Evolutionary conservation across 148 eudicot genomes (phyloP).

Genomic region (Polygonum aviculare): DNA sequence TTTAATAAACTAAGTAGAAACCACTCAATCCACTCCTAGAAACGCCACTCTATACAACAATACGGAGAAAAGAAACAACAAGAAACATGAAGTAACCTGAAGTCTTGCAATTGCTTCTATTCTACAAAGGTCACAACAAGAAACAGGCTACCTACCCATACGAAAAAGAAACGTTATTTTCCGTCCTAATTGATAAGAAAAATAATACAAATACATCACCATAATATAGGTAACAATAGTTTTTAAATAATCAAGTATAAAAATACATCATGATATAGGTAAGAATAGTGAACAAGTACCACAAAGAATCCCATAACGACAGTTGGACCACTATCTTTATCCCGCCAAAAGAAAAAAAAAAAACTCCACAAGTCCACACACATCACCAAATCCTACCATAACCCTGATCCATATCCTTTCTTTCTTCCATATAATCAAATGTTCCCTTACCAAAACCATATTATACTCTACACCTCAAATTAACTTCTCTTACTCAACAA

Average conservation of each 20-base stretch:
- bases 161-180: not conserved
- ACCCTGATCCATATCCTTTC: not conserved
- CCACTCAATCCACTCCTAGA: no score
- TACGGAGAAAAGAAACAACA: no score
- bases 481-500: not conserved
- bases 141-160: not conserved
- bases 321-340: slow-evolving; percentile 4
- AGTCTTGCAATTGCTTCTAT: not conserved
- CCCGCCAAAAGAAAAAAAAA: slow-evolving; percentile 9
- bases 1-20: no score
- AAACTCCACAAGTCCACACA: not conserved
- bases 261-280: not conserved
- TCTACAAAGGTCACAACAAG: slow-evolving; percentile 2
- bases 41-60: no score
- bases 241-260: not conserved
- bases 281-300: not conserved
- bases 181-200: not conserved
- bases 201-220: not conserved
- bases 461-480: not conserved
- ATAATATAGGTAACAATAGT: not conserved
- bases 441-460: not conserved
- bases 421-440: not conserved
- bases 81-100: not conserved
- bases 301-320: not conserved
- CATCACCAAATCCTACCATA: slow-evolving; percentile 1